These are phyloP conservation scores for Avena insularis DNA, from an alignment of 176 grass and related monocot species.

Conservation along the genomic window DNA sequence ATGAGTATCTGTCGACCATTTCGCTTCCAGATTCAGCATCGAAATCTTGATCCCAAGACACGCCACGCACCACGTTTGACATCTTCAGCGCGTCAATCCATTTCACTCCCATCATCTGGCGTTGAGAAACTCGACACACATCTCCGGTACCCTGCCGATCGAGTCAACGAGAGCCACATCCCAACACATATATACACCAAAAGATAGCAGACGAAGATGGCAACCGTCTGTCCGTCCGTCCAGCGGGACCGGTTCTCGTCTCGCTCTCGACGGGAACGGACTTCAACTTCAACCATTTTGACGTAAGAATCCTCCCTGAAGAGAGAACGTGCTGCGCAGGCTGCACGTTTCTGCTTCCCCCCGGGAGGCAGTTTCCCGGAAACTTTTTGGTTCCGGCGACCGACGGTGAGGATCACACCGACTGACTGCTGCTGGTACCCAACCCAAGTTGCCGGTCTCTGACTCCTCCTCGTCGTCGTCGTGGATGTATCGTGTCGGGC, in stretches of 20 bases:
- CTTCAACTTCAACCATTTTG: slow-evolving; percentile 35
- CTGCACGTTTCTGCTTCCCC: neutral
- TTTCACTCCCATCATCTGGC: neutral
- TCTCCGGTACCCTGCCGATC: neutral
- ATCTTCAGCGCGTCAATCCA: slow-evolving; percentile 11
- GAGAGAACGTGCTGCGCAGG: neutral
- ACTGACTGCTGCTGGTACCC: neutral
- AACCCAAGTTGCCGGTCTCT: neutral
- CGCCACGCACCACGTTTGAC: neutral
- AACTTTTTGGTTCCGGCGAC: slow-evolving; percentile 7
- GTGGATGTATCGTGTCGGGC: neutral
- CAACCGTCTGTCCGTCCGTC: neutral
- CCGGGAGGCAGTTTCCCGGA: slow-evolving; percentile 40
- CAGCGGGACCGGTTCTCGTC: slow-evolving; percentile 20
- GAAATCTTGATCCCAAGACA: neutral
- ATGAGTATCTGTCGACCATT: neutral
- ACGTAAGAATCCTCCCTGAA: neutral
- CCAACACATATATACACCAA: neutral
- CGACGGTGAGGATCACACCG: neutral
- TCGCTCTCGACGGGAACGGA: neutral
- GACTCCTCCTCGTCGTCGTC: neutral
- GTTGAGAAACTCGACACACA: neutral
- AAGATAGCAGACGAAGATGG: neutral
- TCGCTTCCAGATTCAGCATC: neutral
- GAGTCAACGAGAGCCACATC: slow-evolving; percentile 41